Evolutionary conservation across 306 rosid genomes (phyloP).

Genomic region (Ziziphus jujuba): DNA sequence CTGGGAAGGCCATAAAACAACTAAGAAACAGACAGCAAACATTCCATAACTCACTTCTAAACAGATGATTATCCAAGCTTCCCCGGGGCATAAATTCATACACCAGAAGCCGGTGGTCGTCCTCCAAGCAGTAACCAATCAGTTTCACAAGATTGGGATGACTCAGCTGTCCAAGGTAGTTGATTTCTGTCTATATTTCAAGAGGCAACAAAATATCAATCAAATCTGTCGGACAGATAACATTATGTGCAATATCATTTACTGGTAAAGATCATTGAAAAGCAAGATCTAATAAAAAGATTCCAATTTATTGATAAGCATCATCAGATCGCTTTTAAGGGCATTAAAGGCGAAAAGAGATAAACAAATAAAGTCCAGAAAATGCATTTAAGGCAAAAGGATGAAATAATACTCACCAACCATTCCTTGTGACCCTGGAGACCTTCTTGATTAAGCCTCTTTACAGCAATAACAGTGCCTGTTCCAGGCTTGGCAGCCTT

Average conservation of each 20-base stretch:
- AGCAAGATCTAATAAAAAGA: background rate
- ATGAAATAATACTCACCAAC: constrained; percentile 71
- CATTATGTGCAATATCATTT: constrained; percentile 13
- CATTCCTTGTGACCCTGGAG: constrained; percentile 96
- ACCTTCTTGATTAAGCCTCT: constrained; percentile 96
- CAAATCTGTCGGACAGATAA: constrained; percentile 4
- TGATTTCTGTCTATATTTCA: constrained; percentile 74
- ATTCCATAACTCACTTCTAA: constrained; percentile 72
- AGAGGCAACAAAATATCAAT: constrained; percentile 24
- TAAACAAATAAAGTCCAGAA: background rate
- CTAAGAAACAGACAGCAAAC: background rate
- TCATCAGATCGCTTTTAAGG: too few relatives aligned
- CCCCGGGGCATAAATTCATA: constrained; percentile 86
- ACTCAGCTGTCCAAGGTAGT: constrained; percentile 84
- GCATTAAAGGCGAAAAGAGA: too few relatives aligned
- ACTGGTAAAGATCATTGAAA: constrained; percentile 11
- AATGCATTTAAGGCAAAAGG: background rate
- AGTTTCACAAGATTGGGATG: constrained; percentile 93
- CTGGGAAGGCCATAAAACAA: too few relatives aligned
- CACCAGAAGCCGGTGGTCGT: constrained; percentile 89
- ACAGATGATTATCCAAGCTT: constrained; percentile 92
- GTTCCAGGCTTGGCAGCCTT: constrained; percentile 80
- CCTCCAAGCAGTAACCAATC: constrained; percentile 95
- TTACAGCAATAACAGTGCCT: constrained; percentile 86
- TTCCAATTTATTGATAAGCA: background rate